phyloP scores from a whole-genome alignment of 345 rosid genomes.

The Lepidium aucheri region DNA sequence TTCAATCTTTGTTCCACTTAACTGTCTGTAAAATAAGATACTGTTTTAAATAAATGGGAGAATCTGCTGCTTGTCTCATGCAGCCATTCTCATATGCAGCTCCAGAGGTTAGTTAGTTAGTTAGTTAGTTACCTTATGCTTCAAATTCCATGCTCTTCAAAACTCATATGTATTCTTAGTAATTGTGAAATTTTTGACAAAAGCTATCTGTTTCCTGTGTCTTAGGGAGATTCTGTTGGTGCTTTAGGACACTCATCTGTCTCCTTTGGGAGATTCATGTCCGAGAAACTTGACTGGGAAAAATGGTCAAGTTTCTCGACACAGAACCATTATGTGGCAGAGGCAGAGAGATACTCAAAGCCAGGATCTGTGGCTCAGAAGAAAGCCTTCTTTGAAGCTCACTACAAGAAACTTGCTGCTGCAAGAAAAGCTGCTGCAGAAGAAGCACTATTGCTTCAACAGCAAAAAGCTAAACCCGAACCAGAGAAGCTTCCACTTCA shows the following conservation, averaged over 20 bases:
- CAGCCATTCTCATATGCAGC: slow-evolving; percentile 78
- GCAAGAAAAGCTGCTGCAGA: slow-evolving; percentile 61
- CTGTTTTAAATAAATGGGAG: slow-evolving; percentile 49
- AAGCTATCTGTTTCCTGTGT: slow-evolving; percentile 5
- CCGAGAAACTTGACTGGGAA: slow-evolving; percentile 89
- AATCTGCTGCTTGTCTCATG: slow-evolving; percentile 71
- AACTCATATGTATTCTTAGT: not conserved
- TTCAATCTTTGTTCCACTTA: not conserved
- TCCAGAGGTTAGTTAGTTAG: slow-evolving; percentile 43
- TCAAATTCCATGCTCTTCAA: not conserved
- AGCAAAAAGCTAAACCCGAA: slow-evolving; percentile 10
- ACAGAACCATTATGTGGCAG: slow-evolving; percentile 67
- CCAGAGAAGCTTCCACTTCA: slow-evolving; percentile 13
- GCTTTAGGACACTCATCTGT: slow-evolving; percentile 62
- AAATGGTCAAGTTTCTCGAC: slow-evolving; percentile 73
- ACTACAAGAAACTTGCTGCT: slow-evolving; percentile 72
- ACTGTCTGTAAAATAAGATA: not conserved
- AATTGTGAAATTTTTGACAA: not conserved
- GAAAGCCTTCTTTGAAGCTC: slow-evolving; percentile 86
- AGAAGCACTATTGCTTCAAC: slow-evolving; percentile 57
- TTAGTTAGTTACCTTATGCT: not conserved
- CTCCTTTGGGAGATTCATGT: slow-evolving; percentile 83
- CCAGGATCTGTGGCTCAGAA: slow-evolving; percentile 89
- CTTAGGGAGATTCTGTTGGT: slow-evolving; percentile 49
- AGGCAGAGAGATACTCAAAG: slow-evolving; percentile 63